phyloP scores from a whole-genome alignment of 305 asterid species.

The Rubia balearica region DNA sequence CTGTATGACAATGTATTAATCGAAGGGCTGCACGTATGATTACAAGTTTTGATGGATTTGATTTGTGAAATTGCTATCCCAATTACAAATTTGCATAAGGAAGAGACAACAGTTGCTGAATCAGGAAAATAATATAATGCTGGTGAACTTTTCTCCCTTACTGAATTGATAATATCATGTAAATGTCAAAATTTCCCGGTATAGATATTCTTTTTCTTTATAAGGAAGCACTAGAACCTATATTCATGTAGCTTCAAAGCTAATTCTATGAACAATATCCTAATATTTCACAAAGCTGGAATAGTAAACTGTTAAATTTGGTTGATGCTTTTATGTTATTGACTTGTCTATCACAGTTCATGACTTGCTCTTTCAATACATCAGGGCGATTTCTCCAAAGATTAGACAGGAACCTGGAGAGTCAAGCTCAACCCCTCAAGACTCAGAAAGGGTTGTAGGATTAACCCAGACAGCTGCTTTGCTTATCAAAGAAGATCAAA shows the following conservation, averaged over 20 bases:
- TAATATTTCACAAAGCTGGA: background rate
- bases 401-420: conserved; percentile 32
- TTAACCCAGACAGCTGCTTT: conserved; percentile 22
- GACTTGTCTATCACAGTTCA: background rate
- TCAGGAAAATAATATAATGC: background rate
- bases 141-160: background rate
- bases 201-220: background rate
- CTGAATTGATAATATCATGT: conserved; percentile 1
- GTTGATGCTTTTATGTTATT: background rate
- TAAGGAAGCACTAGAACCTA: background rate
- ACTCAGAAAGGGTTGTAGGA: conserved; percentile 27
- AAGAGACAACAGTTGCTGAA: background rate
- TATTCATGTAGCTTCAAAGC: background rate
- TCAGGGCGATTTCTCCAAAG: conserved; percentile 58
- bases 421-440: conserved; percentile 26
- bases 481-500: conserved; percentile 27
- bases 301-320: background rate
- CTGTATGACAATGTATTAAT: background rate
- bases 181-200: background rate
- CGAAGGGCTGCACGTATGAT: background rate
- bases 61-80: background rate
- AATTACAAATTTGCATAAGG: background rate
- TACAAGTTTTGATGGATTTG: background rate
- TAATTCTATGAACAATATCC: background rate
- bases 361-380: conserved; percentile 13